Conservation (phyloP, 2,329 filamentous ascomycete species). For the Fusarium subglutinans region DNA sequence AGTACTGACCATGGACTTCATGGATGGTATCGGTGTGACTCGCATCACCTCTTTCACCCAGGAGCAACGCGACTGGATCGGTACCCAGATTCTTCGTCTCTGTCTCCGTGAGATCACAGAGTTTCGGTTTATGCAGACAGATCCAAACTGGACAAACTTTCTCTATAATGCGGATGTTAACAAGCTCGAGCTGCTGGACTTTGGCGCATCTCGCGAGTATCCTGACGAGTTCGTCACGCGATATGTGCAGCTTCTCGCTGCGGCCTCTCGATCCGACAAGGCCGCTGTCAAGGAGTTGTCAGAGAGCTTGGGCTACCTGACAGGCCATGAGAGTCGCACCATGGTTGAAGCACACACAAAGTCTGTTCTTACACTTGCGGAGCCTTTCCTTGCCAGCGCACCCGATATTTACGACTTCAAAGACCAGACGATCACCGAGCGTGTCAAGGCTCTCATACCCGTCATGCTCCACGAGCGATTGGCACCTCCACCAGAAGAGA, state of each 20-base stretch:
- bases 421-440: conserved; percentile 95
- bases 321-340: conserved; percentile 81
- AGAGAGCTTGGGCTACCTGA: conserved; percentile 86
- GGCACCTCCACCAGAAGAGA: conserved; percentile 94
- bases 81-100: conserved; percentile 89
- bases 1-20: conserved; percentile 92
- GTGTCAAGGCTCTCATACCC: conserved; percentile 87
- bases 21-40: conserved; percentile 87
- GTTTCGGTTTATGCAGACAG: conserved; percentile 98
- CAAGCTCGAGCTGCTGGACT: conserved; percentile 91
- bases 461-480: conserved; percentile 91
- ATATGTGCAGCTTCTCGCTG: conserved; percentile 83
- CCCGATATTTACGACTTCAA: conserved; percentile 91
- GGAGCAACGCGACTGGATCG: conserved; percentile 92
- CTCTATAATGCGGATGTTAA: conserved; percentile 79
- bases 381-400: conserved; percentile 82
- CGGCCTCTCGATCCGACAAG: conserved; percentile 77
- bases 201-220: conserved; percentile 90
- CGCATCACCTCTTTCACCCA: conserved; percentile 80
- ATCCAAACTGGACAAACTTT: conserved; percentile 99
- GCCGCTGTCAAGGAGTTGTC: conserved; percentile 72
- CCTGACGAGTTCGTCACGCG: conserved; percentile 80
- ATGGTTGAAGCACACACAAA: conserved; percentile 95
- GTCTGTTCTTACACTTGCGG: conserved; percentile 87
- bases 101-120: conserved; percentile 93